A percentile compares a stretch with the other conserved stretches of the same genome.
These are phyloP conservation scores for Galium porrigens DNA, from an alignment of 305 asterid species.

Conservation along the genomic window DNA sequence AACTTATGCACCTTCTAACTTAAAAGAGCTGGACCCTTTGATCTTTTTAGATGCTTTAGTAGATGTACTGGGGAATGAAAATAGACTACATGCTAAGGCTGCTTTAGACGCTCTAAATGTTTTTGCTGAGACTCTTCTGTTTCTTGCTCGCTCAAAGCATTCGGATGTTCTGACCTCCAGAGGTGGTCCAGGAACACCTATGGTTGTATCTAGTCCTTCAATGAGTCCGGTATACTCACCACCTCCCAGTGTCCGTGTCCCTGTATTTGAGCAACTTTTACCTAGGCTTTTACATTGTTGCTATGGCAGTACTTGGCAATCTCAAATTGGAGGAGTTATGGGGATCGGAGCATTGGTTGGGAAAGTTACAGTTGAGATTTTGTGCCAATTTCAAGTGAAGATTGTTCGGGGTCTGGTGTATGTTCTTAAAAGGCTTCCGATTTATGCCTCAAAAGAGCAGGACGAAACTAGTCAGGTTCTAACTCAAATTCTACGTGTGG, in stretches of 20 bases:
- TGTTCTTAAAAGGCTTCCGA: slow-evolving; percentile 93
- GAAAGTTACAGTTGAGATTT: slow-evolving; percentile 77
- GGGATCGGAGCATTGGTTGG: slow-evolving; percentile 95
- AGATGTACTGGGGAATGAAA: slow-evolving; percentile 82
- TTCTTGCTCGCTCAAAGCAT: slow-evolving; percentile 82
- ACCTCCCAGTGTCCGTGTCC: slow-evolving; percentile 85
- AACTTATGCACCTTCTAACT: slow-evolving; percentile 42
- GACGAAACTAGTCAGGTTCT: slow-evolving; percentile 97
- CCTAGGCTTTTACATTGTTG: slow-evolving; percentile 94
- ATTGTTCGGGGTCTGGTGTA: slow-evolving; percentile 78
- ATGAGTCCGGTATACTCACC: slow-evolving; percentile 96
- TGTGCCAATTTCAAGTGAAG: slow-evolving; percentile 76
- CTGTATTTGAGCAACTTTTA: slow-evolving; percentile 88
- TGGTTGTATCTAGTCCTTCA: slow-evolving; percentile 96
- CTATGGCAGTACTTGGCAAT: slow-evolving; percentile 88
- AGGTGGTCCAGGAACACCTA: slow-evolving; percentile 93
- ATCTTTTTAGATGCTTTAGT: slow-evolving; percentile 94
- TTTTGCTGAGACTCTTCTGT: slow-evolving; percentile 68
- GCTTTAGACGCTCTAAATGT: slow-evolving; percentile 67
- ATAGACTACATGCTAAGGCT: slow-evolving; percentile 83
- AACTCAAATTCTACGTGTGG: slow-evolving; percentile 90
- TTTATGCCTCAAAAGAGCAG: slow-evolving; percentile 85
- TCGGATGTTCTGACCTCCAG: slow-evolving; percentile 58
- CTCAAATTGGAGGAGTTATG: slow-evolving; percentile 97
- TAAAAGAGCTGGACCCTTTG: slow-evolving; percentile 91